Percentiles rank a stretch among this genome's conserved stretches.
Conservation (phyloP, 1,284 basidiomycete species). For the Ustilago cynodontis region DNA sequence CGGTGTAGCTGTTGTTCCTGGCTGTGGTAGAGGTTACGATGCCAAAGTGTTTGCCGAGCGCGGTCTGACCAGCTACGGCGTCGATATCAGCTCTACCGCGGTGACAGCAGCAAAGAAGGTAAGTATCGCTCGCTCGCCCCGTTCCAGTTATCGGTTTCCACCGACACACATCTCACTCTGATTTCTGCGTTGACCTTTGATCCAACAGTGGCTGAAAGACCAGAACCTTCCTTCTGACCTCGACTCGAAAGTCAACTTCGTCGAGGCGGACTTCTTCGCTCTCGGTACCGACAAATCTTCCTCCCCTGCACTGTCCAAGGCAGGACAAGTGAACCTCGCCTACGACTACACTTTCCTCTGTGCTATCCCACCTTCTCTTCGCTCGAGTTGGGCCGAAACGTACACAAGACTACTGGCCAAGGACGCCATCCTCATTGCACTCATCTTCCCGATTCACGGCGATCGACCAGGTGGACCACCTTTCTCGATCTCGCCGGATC, state of each 20-base stretch:
- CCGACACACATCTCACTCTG: neutral
- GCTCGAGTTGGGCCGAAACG: conserved; percentile 51
- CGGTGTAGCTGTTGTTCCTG: conserved; percentile 41
- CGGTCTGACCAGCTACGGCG: conserved; percentile 43
- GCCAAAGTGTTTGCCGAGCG: conserved; percentile 48
- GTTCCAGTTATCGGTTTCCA: neutral
- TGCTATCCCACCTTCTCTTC: conserved; percentile 53
- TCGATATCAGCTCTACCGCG: conserved; percentile 52
- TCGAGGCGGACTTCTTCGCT: conserved; percentile 52
- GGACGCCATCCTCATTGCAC: conserved; percentile 46
- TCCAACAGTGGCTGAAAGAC: conserved; percentile 42
- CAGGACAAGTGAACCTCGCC: conserved; percentile 26
- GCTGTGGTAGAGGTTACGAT: conserved; percentile 55
- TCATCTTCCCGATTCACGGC: conserved; percentile 60
- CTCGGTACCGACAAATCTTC: conserved; percentile 32
- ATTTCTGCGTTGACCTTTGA: neutral
- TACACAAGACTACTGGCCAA: conserved; percentile 51
- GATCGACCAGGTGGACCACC: conserved; percentile 56
- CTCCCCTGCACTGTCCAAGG: conserved; percentile 19
- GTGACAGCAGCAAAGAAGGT: conserved; percentile 49
- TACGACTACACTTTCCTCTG: conserved; percentile 65
- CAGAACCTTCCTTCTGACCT: conserved; percentile 24
- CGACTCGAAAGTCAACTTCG: conserved; percentile 28
- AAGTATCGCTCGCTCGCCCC: neutral
- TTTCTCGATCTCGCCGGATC: conserved; percentile 48